phyloP scores from a whole-genome alignment of 116 monocot species.

The Zostera marina region DNA sequence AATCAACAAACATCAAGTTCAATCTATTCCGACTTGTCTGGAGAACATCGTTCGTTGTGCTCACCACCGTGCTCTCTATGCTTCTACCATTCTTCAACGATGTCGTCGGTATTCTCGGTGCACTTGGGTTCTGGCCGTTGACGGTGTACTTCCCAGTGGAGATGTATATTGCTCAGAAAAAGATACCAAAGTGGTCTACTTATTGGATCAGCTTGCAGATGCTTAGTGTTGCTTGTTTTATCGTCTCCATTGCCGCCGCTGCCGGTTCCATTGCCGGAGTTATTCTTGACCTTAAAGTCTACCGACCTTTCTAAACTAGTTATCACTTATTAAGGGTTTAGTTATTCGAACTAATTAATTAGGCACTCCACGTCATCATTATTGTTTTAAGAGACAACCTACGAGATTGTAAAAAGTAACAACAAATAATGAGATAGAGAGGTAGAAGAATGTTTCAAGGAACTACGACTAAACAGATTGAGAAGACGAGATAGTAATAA shows the following conservation, averaged over 20 bases:
- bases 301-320: slow-evolving; percentile 24
- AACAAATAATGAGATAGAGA: too few relatives aligned
- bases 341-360: background rate
- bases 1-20: slow-evolving; percentile 10
- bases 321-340: slow-evolving; percentile 1
- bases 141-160: slow-evolving; percentile 86
- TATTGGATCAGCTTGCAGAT: slow-evolving; percentile 58
- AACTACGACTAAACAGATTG: too few relatives aligned
- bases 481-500: too few relatives aligned
- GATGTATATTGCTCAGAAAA: slow-evolving; percentile 78
- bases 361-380: background rate
- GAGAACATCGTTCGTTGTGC: slow-evolving; percentile 55
- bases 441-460: too few relatives aligned
- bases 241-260: slow-evolving; percentile 51
- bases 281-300: slow-evolving; percentile 40
- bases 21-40: slow-evolving; percentile 55
- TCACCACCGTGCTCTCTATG: slow-evolving; percentile 65
- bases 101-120: slow-evolving; percentile 82
- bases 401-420: too few relatives aligned
- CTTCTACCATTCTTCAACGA: slow-evolving; percentile 89
- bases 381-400: too few relatives aligned
- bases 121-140: slow-evolving; percentile 78
- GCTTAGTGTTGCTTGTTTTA: slow-evolving; percentile 59
- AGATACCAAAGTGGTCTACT: slow-evolving; percentile 46
- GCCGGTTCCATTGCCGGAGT: slow-evolving; percentile 69